phyloP scores from a whole-genome alignment of 163 green algal species.

The Scenedesmus sp. region DNA sequence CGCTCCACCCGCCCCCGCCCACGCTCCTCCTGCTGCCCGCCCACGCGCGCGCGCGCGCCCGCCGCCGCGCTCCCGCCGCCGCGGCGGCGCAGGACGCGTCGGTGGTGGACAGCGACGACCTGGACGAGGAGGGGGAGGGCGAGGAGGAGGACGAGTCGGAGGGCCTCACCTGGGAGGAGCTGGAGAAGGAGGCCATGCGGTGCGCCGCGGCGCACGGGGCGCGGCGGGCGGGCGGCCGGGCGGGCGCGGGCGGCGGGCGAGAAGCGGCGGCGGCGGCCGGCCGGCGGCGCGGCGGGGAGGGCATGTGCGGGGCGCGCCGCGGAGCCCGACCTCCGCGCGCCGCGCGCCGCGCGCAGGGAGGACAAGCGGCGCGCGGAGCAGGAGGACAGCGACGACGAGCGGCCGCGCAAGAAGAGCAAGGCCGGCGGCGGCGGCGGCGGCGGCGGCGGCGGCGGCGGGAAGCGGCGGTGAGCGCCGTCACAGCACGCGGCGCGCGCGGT shows the following conservation, averaged over 20 bases:
- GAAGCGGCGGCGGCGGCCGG: neutral
- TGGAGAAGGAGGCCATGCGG: conserved; percentile 82
- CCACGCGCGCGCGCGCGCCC: neutral
- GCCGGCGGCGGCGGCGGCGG: conserved; percentile 37
- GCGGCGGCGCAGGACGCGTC: conserved; percentile 23
- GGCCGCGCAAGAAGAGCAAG: conserved; percentile 54
- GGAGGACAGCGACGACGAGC: conserved; percentile 60
- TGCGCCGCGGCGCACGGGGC: conserved; percentile 19
- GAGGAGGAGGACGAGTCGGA: conserved; percentile 75
- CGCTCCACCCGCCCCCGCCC: neutral
- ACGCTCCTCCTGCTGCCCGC: no score
- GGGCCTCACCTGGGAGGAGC: conserved; percentile 84
- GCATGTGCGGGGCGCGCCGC: neutral
- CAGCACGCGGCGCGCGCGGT: no score
- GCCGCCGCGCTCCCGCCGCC: neutral
- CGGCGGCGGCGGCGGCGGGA: conserved; percentile 15
- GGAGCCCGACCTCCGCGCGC: no score
- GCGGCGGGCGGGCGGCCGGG: neutral
- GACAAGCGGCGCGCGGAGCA: conserved; percentile 53
- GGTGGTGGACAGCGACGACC: conserved; percentile 51
- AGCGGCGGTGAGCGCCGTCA: conserved; percentile 19
- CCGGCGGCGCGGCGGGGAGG: neutral
- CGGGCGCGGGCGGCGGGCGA: neutral
- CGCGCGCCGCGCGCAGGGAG: conserved; percentile 56
- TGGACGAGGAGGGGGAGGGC: conserved; percentile 67